phyloP scores from a whole-genome alignment of 164 flowering plant species.

The Magnolia officinalis region DNA sequence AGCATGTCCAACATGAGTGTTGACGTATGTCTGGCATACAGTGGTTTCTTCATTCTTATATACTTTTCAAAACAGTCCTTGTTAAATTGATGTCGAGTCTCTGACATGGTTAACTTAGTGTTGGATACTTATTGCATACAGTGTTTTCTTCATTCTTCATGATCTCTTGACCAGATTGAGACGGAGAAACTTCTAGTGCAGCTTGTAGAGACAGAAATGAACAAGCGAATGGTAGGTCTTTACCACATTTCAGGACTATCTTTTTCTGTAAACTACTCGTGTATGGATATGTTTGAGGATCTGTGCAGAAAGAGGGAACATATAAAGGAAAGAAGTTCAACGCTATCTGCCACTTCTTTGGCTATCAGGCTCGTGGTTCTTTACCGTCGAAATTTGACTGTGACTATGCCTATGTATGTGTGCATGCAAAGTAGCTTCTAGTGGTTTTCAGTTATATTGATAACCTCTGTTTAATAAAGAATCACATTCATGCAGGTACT shows the following conservation, averaged over 20 bases:
- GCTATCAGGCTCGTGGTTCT: constrained; percentile 98
- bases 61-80: no score
- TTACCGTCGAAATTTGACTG: constrained; percentile 97
- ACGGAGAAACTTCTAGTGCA: constrained; percentile 96
- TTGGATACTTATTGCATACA: not conserved
- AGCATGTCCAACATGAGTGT: no score
- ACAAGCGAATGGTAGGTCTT: constrained; percentile 68
- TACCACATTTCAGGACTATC: not conserved
- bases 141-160: not conserved
- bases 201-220: constrained; percentile 91
- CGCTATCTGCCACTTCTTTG: constrained; percentile 98
- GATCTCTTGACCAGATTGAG: constrained; percentile 61
- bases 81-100: no score
- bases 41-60: no score
- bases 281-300: constrained; percentile 3
- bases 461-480: constrained; percentile 6
- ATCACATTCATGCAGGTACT: constrained; percentile 60
- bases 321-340: constrained; percentile 98
- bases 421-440: not conserved
- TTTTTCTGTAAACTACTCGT: not conserved
- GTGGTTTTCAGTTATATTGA: not conserved
- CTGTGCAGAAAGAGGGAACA: constrained; percentile 89
- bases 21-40: no score
- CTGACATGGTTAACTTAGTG: no score
- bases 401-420: constrained; percentile 92